phyloP scores from a whole-genome alignment of 768 basidiomycete genomes.

The Rhodosporidiobolus odoratus region DNA sequence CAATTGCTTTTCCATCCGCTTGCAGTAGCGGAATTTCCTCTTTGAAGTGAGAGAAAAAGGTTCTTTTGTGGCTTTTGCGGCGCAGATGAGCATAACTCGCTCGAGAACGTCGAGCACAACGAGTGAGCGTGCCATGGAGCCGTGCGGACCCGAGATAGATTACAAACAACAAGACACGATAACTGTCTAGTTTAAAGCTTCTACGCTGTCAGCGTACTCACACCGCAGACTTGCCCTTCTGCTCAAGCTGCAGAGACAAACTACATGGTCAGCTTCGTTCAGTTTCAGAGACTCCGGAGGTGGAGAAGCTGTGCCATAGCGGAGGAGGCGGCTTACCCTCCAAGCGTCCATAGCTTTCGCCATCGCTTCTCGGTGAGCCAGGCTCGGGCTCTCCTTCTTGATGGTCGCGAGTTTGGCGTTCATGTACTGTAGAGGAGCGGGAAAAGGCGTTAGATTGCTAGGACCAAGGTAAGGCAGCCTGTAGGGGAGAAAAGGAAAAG shows the following conservation, averaged over 20 bases:
- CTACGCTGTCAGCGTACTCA: background rate
- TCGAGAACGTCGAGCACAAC: too few species aligned
- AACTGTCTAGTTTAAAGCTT: background rate
- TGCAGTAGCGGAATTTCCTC: too few species aligned
- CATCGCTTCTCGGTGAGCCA: constrained; percentile 24
- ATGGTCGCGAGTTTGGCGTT: constrained; percentile 20
- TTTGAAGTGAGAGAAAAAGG: too few species aligned
- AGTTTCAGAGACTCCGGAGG: background rate
- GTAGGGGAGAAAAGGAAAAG: background rate
- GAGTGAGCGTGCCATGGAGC: too few species aligned
- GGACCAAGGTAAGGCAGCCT: background rate
- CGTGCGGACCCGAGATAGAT: too few species aligned
- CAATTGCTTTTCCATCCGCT: too few species aligned
- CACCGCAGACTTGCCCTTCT: constrained; percentile 12
- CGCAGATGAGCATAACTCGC: too few species aligned
- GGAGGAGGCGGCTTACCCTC: constrained; percentile 11
- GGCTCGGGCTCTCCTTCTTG: constrained; percentile 20
- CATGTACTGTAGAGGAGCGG: constrained; percentile 15
- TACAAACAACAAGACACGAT: background rate
- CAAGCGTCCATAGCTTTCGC: constrained; percentile 21
- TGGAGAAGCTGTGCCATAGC: background rate
- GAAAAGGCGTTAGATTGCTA: background rate
- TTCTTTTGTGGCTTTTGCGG: too few species aligned
- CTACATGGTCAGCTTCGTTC: too few species aligned
- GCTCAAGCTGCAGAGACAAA: constrained; percentile 3